Percentiles rank a stretch among this genome's conserved stretches.
These are phyloP conservation scores for Lasiosphaeris hirsuta DNA, from an alignment of 495 filamentous ascomycete species.

Conservation along the genomic window DNA sequence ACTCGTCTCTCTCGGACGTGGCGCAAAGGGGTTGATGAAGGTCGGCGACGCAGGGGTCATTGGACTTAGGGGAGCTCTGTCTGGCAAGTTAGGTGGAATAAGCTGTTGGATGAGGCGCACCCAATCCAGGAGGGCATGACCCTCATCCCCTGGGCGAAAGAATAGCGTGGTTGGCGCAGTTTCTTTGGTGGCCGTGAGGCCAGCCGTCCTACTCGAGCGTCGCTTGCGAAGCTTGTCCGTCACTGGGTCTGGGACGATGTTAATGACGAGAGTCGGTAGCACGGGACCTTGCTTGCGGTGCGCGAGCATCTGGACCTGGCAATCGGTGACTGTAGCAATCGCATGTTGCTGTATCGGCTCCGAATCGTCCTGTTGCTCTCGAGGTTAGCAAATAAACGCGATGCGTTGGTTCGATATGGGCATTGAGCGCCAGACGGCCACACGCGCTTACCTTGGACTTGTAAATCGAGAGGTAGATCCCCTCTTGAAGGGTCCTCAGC, in stretches of 20 bases:
- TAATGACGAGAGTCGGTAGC: conserved; percentile 48
- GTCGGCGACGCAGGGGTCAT: conserved; percentile 42
- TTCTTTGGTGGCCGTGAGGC: conserved; percentile 43
- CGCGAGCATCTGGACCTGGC: conserved; percentile 49
- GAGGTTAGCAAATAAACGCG: conserved; percentile 3
- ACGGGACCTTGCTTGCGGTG: conserved; percentile 52
- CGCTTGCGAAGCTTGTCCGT: conserved; percentile 54
- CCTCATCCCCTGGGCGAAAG: conserved; percentile 44
- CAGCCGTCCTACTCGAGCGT: conserved; percentile 53
- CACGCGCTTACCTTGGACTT: conserved; percentile 47
- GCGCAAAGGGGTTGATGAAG: conserved; percentile 45
- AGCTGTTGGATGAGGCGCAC: conserved; percentile 42
- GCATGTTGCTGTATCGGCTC: conserved; percentile 50
- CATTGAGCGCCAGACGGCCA: neutral
- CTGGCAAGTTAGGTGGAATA: conserved; percentile 35
- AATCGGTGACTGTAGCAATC: conserved; percentile 47
- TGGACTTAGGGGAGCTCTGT: conserved; percentile 36
- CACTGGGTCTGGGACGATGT: conserved; percentile 47
- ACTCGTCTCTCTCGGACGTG: conserved; percentile 30
- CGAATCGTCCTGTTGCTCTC: conserved; percentile 40
- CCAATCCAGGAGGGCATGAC: conserved; percentile 42
- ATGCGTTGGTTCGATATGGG: neutral
- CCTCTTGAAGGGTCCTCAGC: conserved; percentile 28
- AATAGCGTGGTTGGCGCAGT: conserved; percentile 38
- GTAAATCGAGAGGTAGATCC: conserved; percentile 52